Evolutionary conservation across 441 rosid genomes (phyloP), one percentile per base, ranked within the genome.

Genomic region (Populus hybrid): DNA sequence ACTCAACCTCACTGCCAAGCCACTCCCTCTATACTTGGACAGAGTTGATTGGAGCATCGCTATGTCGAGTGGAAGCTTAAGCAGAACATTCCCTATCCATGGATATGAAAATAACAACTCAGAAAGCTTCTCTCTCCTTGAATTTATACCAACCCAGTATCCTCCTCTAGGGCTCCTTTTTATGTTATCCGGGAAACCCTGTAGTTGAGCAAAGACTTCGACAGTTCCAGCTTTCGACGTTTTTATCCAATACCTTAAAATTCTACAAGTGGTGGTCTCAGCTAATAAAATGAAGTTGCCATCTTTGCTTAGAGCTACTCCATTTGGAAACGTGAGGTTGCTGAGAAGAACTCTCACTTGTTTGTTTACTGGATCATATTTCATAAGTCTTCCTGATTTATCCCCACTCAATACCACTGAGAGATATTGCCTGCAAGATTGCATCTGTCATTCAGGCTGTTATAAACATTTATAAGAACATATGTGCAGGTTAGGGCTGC

Each of bases 1-100:
- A 40, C 85, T 83, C 76, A 93, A 56, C 87, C 91, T 88, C 72
- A 93, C 74, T 9, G 88, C 98, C 77, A 83, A 26, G 9, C 93
- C 92, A 33, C 84, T 82, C 56, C 93, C 90, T 73, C 79, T 81
- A 74, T 78, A 82, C 68, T 73, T 85, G 3, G 79, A 78, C 72
- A 88, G 78, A 65, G 75, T 14, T 4, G 83, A 72, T 53, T 90
- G 82, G 7, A 82, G 68, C 75, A 74, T 91, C 82, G 74, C 83
- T 59, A 84, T 33, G 38, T 88, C 85, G 69, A 88, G 36, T 4
- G 91, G 88, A 6, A 86, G 53, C 72, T 78, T 78, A 21, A 86
- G 66, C 71, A 90, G 71, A 31, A 79, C 75, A 11, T 82, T 87
- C 5, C 95, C 90, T 0, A 86, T 73, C 91, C 90, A 82, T 38